A percentile compares a stretch with the other conserved stretches of the same genome.
Evolutionary conservation across 2,329 filamentous ascomycete genomes (phyloP).

Genomic region (Emergomyces pasteurianus): DNA sequence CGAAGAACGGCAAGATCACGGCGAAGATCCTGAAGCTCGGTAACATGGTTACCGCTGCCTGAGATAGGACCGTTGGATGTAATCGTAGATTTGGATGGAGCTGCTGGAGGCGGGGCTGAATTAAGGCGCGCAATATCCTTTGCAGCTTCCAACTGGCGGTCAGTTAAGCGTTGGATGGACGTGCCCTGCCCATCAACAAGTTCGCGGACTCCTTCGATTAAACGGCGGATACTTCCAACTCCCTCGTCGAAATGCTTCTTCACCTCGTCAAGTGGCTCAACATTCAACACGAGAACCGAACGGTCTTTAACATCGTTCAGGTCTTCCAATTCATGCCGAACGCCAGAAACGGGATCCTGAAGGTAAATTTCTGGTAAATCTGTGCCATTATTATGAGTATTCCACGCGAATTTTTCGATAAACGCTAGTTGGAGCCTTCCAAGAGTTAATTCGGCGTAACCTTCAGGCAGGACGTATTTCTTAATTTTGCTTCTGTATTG

Average conservation of each 20-base stretch:
- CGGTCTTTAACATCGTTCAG: constrained; percentile 86
- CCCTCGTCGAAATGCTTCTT: constrained; percentile 94
- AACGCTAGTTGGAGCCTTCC: constrained; percentile 87
- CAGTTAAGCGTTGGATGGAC: constrained; percentile 74
- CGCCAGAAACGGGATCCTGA: constrained; percentile 86
- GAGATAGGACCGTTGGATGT: constrained; percentile 9
- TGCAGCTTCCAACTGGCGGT: constrained; percentile 77
- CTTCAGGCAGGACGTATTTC: constrained; percentile 81
- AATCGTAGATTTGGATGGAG: constrained; percentile 16
- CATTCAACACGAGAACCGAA: constrained; percentile 85
- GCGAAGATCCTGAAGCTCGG: constrained; percentile 68
- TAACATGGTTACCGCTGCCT: constrained; percentile 47
- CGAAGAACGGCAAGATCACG: constrained; percentile 83
- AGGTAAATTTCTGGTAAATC: constrained; percentile 97
- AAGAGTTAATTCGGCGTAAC: constrained; percentile 71
- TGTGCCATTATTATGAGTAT: constrained; percentile 83
- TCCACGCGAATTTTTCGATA: constrained; percentile 99
- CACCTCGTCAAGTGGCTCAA: constrained; percentile 88
- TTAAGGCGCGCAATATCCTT: constrained; percentile 68
- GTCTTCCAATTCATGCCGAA: constrained; percentile 94
- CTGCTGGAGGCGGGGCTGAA: constrained; percentile 35
- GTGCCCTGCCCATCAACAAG: constrained; percentile 72
- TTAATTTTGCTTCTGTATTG: constrained; percentile 97
- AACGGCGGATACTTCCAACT: constrained; percentile 61
- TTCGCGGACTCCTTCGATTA: constrained; percentile 78